phyloP scores from a whole-genome alignment of 305 asterid species.

The Plantago lanceolata region DNA sequence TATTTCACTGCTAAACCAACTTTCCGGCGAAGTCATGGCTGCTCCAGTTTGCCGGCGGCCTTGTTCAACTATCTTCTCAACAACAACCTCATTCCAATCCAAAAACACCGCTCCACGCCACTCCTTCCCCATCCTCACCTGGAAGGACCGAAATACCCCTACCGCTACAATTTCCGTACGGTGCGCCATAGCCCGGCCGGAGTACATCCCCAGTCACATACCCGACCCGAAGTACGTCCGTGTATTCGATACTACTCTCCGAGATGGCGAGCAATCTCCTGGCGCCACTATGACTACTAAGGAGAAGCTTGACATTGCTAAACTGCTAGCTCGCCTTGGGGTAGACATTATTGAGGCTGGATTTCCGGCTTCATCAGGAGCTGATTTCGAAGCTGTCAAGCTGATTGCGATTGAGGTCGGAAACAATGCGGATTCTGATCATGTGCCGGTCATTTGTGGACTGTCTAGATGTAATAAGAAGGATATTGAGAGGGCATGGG shows the following conservation, averaged over 20 bases:
- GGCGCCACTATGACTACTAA: constrained; percentile 93
- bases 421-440: constrained; percentile 32
- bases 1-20: too few relatives aligned
- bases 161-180: constrained; percentile 16
- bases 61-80: too few relatives aligned
- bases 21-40: too few relatives aligned
- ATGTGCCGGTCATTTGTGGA: constrained; percentile 85
- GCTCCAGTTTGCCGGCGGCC: too few relatives aligned
- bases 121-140: too few relatives aligned
- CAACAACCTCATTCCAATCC: too few relatives aligned
- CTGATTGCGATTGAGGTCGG: constrained; percentile 78
- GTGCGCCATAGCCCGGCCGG: constrained; percentile 58
- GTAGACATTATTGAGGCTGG: constrained; percentile 96
- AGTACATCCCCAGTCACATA: constrained; percentile 62
- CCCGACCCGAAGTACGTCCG: constrained; percentile 84
- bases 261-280: constrained; percentile 98
- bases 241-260: constrained; percentile 84
- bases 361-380: constrained; percentile 85
- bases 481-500: constrained; percentile 91
- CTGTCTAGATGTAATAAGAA: constrained; percentile 82
- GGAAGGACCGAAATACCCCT: too few relatives aligned
- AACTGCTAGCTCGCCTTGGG: constrained; percentile 78
- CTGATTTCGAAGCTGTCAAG: constrained; percentile 77
- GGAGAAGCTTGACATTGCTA: constrained; percentile 83
- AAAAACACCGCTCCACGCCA: too few relatives aligned